Conservation (phyloP, 2,329 filamentous ascomycete species). For the Fusarium papillatum region DNA sequence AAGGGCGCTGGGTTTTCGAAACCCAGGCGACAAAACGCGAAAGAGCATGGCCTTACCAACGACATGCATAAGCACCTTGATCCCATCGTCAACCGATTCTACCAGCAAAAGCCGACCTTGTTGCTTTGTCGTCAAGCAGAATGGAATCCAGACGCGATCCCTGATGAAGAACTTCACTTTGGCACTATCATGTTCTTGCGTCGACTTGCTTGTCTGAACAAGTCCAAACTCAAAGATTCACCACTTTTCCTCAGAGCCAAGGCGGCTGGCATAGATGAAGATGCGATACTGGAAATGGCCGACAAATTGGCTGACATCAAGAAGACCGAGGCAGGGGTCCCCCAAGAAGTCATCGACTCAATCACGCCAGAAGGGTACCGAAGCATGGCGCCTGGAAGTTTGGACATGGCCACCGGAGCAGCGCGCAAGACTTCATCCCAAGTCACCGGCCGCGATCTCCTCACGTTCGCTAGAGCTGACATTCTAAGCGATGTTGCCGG, state of each 20-base stretch:
- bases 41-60: background rate
- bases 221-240: conserved; percentile 45
- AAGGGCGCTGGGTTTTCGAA: background rate
- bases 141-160: conserved; percentile 53
- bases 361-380: background rate
- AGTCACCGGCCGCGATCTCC: background rate
- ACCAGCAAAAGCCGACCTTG: conserved; percentile 51
- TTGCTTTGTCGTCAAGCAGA: conserved; percentile 45
- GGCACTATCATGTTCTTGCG: conserved; percentile 42
- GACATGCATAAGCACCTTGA: background rate
- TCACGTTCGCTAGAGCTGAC: background rate
- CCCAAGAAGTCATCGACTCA: background rate
- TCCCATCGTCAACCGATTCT: conserved; percentile 43
- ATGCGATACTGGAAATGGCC: background rate
- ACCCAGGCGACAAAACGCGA: background rate
- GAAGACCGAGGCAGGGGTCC: background rate
- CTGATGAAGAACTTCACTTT: conserved; percentile 48
- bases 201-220: conserved; percentile 46
- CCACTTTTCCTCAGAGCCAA: conserved; percentile 42
- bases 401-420: background rate
- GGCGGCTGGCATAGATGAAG: background rate
- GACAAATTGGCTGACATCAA: background rate
- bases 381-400: background rate
- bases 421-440: background rate
- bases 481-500: conserved; percentile 20